phyloP scores from a whole-genome alignment of 2,329 filamentous ascomycete species.

The Cercospora berteroae region DNA sequence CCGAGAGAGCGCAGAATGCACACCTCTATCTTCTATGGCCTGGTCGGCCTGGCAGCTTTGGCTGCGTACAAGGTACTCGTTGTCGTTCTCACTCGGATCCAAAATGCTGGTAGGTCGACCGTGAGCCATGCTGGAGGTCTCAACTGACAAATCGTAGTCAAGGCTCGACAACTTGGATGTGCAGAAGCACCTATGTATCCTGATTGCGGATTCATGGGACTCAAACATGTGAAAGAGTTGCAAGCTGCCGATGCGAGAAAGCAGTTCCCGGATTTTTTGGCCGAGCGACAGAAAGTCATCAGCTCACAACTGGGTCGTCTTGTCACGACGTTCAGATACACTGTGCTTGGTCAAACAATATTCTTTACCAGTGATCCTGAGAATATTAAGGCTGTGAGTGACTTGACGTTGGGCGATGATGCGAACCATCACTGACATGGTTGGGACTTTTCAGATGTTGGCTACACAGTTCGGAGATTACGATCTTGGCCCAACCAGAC shows the following conservation, averaged over 20 bases:
- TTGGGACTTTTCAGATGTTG: slow-evolving; percentile 25
- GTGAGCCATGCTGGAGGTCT: not conserved
- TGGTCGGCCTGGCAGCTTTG: slow-evolving; percentile 27
- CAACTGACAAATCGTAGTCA: slow-evolving; percentile 21
- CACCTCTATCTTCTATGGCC: slow-evolving; percentile 24
- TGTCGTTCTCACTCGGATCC: slow-evolving; percentile 19
- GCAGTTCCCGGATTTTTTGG: slow-evolving; percentile 33
- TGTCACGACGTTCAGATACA: slow-evolving; percentile 31
- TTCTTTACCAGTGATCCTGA: slow-evolving; percentile 36
- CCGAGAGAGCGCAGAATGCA: slow-evolving; percentile 21
- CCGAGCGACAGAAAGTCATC: slow-evolving; percentile 30
- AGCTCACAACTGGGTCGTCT: slow-evolving; percentile 27
- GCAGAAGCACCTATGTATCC: slow-evolving; percentile 28
- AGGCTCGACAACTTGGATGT: slow-evolving; percentile 29
- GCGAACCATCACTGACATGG: not conserved
- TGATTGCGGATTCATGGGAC: slow-evolving; percentile 31
- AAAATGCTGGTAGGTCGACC: slow-evolving; percentile 19
- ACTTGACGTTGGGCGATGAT: not conserved
- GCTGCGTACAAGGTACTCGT: slow-evolving; percentile 29
- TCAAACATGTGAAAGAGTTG: slow-evolving; percentile 31
- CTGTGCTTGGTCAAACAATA: slow-evolving; percentile 29
- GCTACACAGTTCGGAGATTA: slow-evolving; percentile 37
- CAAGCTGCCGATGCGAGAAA: slow-evolving; percentile 32
- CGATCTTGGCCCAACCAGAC: slow-evolving; percentile 31
- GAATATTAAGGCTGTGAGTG: slow-evolving; percentile 36